Base-by-base conservation (phyloP, 2,329 filamentous ascomycete genomes). In the Hypocreales sp. region DNA sequence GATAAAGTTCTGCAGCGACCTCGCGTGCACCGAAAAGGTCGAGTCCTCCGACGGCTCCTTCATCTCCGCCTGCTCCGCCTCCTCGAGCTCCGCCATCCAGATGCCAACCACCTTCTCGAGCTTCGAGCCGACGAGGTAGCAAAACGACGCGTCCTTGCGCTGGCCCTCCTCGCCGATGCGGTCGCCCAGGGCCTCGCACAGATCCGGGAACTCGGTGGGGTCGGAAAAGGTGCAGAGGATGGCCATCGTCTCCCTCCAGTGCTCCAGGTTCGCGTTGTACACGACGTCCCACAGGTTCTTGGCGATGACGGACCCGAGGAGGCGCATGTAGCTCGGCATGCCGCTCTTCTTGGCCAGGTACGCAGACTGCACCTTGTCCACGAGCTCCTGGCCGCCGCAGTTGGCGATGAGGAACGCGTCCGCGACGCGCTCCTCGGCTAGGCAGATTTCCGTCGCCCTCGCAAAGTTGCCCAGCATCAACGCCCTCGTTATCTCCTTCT, bases 261-360 rank as follows among this genome's bases (percentile, higher is more conserved):
- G 80, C 28, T 69, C 67, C 24, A 98, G 60, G 45, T 94, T 81
- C 7, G 87, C 90, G 45, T 98, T 98, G 56, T 95, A 83, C 7
- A 95, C 90, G 24, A 95, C 70, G 55, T 98, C 90, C 90, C 87
- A 95, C 2, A 98, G 66, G 45, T 98, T 94, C 63, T 95, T 95
- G 35, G 80, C 76, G 31, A 93, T 86, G 27, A 98, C 82, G 5
- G 87, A 93, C 27, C 81, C 78, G 29, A 98, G 65, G 7, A 98
- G 65, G 23, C 92, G 78, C 31, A 95, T 62, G 46, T 98, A 98
- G 55, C 87, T 95, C 2, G 92, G 87, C 16, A 78, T 76, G 32
- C 77, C 76, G 7, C 71, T 67, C 52, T 86, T 83, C 44, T 79
- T 78, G 31, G 82, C 78, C 36, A 98, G 72, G 48, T 98, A 98